These are phyloP conservation scores for Talaromyces proteolyticus DNA, from an alignment of 495 filamentous ascomycete genomes.

Conservation along the genomic window DNA sequence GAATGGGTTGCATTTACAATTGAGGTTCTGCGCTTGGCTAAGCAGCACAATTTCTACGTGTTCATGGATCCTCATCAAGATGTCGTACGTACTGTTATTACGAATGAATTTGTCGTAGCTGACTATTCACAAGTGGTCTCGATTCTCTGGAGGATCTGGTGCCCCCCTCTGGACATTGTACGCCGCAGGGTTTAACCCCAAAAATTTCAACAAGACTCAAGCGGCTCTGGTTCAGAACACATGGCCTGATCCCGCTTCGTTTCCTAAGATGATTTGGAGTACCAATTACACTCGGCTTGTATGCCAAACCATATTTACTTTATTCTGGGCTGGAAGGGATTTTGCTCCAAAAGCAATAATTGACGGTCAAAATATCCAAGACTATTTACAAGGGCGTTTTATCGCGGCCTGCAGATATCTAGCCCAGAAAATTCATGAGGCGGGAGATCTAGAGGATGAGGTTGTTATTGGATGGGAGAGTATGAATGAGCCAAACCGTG, in stretches of 20 bases:
- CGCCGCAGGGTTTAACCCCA: slow-evolving; percentile 84
- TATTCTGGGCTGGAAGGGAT: slow-evolving; percentile 89
- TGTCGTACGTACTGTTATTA: slow-evolving; percentile 56
- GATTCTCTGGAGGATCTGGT: slow-evolving; percentile 89
- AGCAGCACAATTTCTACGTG: slow-evolving; percentile 85
- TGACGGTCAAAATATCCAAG: slow-evolving; percentile 91
- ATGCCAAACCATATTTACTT: slow-evolving; percentile 85
- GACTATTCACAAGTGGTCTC: slow-evolving; percentile 66
- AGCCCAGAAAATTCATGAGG: slow-evolving; percentile 79
- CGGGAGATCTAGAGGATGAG: slow-evolving; percentile 80
- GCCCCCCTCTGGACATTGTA: slow-evolving; percentile 98
- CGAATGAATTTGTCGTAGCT: slow-evolving; percentile 8
- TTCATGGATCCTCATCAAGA: slow-evolving; percentile 99
- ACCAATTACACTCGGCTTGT: slow-evolving; percentile 91
- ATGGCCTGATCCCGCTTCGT: slow-evolving; percentile 77
- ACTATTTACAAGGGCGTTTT: slow-evolving; percentile 88
- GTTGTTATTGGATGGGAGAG: slow-evolving; percentile 94
- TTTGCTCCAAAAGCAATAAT: slow-evolving; percentile 97
- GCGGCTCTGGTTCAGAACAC: slow-evolving; percentile 94
- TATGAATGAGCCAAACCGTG: slow-evolving; percentile 89
- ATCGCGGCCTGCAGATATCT: slow-evolving; percentile 73
- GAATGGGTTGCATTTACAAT: slow-evolving; percentile 91
- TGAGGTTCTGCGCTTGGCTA: slow-evolving; percentile 73
- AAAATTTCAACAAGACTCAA: slow-evolving; percentile 77
- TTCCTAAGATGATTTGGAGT: slow-evolving; percentile 99